A percentile compares a stretch with the other conserved stretches of the same genome.
Conservation (phyloP, 2,329 filamentous ascomycete species). For the Helminthosporium solani region DNA sequence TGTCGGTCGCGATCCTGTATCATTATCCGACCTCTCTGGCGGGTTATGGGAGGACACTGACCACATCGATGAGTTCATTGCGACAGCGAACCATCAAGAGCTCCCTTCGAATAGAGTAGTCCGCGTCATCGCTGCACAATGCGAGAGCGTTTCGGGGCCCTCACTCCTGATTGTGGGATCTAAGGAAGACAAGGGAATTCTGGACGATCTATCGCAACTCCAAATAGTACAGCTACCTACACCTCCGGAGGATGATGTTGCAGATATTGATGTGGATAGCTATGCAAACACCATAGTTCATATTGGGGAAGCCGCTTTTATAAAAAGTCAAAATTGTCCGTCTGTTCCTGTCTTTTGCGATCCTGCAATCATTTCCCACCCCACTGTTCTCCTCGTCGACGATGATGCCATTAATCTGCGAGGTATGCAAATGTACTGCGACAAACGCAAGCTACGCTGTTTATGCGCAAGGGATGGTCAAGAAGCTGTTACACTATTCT, state of each 20-base stretch:
- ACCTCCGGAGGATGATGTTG: too few species aligned
- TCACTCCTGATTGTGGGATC: conserved; percentile 45
- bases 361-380: conserved; percentile 15
- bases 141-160: conserved; percentile 32
- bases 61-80: conserved; percentile 44
- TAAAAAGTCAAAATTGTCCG: too few species aligned
- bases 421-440: conserved; percentile 51
- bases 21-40: conserved; percentile 33
- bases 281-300: too few species aligned
- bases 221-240: too few species aligned
- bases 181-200: conserved; percentile 46
- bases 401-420: conserved; percentile 50
- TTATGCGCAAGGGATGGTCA: conserved; percentile 43
- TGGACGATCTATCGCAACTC: conserved; percentile 53
- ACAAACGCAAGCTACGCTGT: conserved; percentile 42
- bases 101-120: conserved; percentile 33
- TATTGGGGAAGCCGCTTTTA: too few species aligned
- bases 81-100: conserved; percentile 36
- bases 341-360: too few species aligned
- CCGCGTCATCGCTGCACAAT: conserved; percentile 43
- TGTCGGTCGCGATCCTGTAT: conserved; percentile 28
- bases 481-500: conserved; percentile 43
- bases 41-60: conserved; percentile 50
- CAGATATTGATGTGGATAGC: too few species aligned
- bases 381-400: conserved; percentile 46